Base-by-base conservation (phyloP, 805 yeast genomes). In the Wickerhamiella domercqiae region DNA sequence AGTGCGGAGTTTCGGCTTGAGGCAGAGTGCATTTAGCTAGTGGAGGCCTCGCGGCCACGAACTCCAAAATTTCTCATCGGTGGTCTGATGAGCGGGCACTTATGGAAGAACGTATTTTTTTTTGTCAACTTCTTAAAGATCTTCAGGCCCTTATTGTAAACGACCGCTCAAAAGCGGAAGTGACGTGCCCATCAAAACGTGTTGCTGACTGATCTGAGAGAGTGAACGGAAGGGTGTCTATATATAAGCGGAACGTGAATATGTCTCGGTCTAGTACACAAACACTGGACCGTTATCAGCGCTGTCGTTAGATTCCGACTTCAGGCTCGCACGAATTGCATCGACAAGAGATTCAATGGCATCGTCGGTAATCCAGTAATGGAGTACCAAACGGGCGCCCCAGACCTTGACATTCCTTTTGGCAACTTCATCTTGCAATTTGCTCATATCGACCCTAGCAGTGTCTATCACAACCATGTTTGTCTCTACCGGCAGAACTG, bases 371-470 rank as follows among this genome's bases (percentile, higher is more conserved):
- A 65, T 68, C 57, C 76, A 84, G 56, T 72, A 74, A 48, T 82
- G 94, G 66, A 84, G 77, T 1, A 93, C 82, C 33, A 86, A 59
- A 52, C 95, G 70, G 37, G 74, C 75, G 36, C 84, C 83, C 69
- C 68, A 67, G 28, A 78, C 57, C 47, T 69, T 74, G 39, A 86
- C 66, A 35, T 71, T 70, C 51, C 73, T 63, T 49, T 78, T 71
- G 32, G 62, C 55, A 41, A 77, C 82, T 41, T 67, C 59, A 46
- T 67, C 65, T 19, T 64, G 64, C 40, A 81, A 58, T 21, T 64
- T 62, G 15, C 58, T 67, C 20, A 75, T 72, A 51, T 76, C 71
- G 56, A 83, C 68, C 36, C 62, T 62, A 46, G 69, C 70, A 28
- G 56, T 56, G 53, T 84, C 87, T n/a, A 81, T 50, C 51, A 81